A percentile compares a stretch with the other conserved stretches of the same genome.
phyloP scores from a whole-genome alignment of 257 asterid genomes.

The Nicotiana undulata region DNA sequence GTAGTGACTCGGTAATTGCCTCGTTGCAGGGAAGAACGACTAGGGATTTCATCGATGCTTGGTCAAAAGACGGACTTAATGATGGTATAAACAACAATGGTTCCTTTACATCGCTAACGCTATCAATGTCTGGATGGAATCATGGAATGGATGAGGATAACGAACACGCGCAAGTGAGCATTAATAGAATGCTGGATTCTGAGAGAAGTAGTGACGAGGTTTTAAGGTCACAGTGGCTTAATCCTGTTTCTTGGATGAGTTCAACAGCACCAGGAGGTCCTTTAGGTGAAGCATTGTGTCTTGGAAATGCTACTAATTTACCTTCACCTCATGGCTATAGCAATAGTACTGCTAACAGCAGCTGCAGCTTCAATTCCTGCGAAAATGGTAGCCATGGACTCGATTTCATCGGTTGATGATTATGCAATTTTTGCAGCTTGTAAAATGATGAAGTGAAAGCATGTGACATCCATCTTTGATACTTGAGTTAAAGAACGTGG shows the following conservation, averaged over 20 bases:
- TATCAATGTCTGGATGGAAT: conserved; percentile 39
- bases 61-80: conserved; percentile 23
- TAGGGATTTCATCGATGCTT: conserved; percentile 42
- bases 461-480: neutral
- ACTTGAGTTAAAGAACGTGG: neutral
- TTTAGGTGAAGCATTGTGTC: conserved; percentile 62
- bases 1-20: neutral
- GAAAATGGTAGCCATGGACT: conserved; percentile 26
- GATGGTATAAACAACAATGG: conserved; percentile 6
- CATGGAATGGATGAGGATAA: conserved; percentile 18
- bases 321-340: conserved; percentile 34
- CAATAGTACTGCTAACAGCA: conserved; percentile 25
- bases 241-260: conserved; percentile 33
- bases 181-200: conserved; percentile 12
- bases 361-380: conserved; percentile 34
- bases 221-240: conserved; percentile 16
- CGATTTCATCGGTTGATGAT: conserved; percentile 26
- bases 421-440: neutral
- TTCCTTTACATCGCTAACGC: conserved; percentile 29
- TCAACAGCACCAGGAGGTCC: conserved; percentile 60
- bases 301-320: conserved; percentile 30
- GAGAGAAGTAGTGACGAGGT: conserved; percentile 9
- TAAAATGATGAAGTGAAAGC: neutral
- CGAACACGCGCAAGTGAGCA: conserved; percentile 11
- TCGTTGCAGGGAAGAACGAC: conserved; percentile 19